Conservation (phyloP, 257 asterid genomes). For the Ligustrum vulgare region DNA sequence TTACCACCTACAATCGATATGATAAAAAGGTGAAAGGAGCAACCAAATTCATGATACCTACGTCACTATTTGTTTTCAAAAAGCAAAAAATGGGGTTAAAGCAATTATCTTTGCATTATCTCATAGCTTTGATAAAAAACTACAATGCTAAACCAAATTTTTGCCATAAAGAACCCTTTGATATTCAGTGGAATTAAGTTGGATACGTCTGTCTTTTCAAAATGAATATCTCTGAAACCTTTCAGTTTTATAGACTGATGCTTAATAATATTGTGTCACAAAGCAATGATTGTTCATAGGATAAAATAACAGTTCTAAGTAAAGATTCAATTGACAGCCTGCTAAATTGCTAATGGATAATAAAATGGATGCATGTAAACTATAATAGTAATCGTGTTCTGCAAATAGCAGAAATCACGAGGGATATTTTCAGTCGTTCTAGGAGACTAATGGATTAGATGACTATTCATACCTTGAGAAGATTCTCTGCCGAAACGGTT, state of each 20-base stretch:
- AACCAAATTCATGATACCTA: background rate
- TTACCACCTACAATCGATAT: background rate
- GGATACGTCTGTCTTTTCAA: background rate
- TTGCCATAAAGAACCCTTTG: background rate
- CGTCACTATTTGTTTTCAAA: background rate
- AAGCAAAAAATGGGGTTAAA: background rate
- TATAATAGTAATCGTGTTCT: background rate
- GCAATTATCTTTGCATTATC: background rate
- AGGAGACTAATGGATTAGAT: background rate
- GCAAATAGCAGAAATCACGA: background rate
- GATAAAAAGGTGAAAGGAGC: background rate
- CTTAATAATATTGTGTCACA: background rate
- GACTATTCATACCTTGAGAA: slow-evolving; percentile 70
- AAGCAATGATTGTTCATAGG: background rate
- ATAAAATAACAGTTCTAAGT: background rate
- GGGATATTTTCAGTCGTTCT: background rate
- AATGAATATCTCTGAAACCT: background rate
- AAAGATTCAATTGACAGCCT: slow-evolving; percentile 9
- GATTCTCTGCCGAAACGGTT: slow-evolving; percentile 80
- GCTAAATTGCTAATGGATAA: background rate
- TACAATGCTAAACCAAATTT: background rate
- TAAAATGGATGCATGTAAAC: background rate
- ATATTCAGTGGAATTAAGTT: background rate
- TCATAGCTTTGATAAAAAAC: background rate
- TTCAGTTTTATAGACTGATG: background rate